phyloP scores from a whole-genome alignment of 2,329 filamentous ascomycete species.

The Talaromyces sp. region DNA sequence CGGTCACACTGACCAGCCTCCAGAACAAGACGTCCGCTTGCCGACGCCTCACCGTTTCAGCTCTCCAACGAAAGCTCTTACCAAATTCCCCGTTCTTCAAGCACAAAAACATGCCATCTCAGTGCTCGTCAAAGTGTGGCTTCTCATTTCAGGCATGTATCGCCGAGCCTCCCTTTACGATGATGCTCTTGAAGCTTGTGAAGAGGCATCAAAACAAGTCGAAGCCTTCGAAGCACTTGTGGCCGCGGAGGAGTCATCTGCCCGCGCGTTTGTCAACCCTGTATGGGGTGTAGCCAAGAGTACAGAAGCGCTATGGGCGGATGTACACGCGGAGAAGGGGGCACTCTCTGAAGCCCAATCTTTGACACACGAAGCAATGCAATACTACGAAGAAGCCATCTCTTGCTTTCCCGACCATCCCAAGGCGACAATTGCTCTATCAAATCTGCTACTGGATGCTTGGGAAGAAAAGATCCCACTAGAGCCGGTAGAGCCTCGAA shows the following conservation, averaged over 20 bases:
- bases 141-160: constrained; percentile 86
- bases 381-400: constrained; percentile 78
- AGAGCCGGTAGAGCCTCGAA: constrained; percentile 31
- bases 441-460: constrained; percentile 80
- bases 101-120: constrained; percentile 55
- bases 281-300: constrained; percentile 80
- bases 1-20: constrained; percentile 44
- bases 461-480: constrained; percentile 56
- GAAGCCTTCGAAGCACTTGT: constrained; percentile 67
- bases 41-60: constrained; percentile 37
- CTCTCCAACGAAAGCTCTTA: constrained; percentile 41
- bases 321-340: constrained; percentile 76
- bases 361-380: constrained; percentile 65
- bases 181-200: constrained; percentile 74
- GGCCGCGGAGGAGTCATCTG: constrained; percentile 59
- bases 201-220: constrained; percentile 76
- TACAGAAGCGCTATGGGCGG: constrained; percentile 78
- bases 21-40: constrained; percentile 39
- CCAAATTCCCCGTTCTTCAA: constrained; percentile 51
- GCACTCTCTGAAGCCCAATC: constrained; percentile 62
- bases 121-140: constrained; percentile 75
- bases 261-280: constrained; percentile 59
- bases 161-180: constrained; percentile 74
- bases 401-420: constrained; percentile 77
- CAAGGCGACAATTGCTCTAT: constrained; percentile 74